These are phyloP conservation scores for Mycocalia duriaeana DNA, from an alignment of 1,284 basidiomycete species.

Conservation along the genomic window DNA sequence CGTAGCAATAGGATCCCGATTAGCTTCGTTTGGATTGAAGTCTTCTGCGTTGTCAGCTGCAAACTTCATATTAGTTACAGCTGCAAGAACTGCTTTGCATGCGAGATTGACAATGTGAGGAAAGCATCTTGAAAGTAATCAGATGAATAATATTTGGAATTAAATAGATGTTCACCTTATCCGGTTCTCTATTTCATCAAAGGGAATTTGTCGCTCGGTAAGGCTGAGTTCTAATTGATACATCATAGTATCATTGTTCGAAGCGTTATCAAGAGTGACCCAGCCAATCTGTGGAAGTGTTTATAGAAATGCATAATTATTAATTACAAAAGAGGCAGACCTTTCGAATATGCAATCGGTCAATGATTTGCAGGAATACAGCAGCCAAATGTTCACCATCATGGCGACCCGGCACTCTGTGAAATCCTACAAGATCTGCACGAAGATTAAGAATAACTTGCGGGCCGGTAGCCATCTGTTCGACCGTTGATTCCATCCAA, in stretches of 20 bases:
- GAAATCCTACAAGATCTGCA: constrained; percentile 19
- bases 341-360: constrained; percentile 10
- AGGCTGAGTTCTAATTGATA: neutral
- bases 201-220: neutral
- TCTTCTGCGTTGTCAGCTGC: constrained; percentile 7
- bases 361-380: constrained; percentile 17
- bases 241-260: constrained; percentile 24
- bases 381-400: constrained; percentile 20
- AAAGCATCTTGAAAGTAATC: constrained; percentile 26
- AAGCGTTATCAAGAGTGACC: constrained; percentile 25
- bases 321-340: neutral
- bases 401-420: constrained; percentile 20
- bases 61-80: constrained; percentile 19
- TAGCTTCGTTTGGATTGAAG: constrained; percentile 5
- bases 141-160: constrained; percentile 1
- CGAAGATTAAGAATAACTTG: constrained; percentile 9
- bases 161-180: neutral
- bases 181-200: neutral
- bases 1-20: constrained; percentile 12
- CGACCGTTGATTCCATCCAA: constrained; percentile 9
- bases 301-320: neutral
- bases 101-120: constrained; percentile 33
- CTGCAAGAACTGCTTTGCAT: constrained; percentile 23
- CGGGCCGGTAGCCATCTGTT: neutral
- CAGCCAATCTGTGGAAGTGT: constrained; percentile 17